Base-by-base conservation (phyloP, 371 early-diverging fungal species). In the Apophysomyces trapeziformis region DNA sequence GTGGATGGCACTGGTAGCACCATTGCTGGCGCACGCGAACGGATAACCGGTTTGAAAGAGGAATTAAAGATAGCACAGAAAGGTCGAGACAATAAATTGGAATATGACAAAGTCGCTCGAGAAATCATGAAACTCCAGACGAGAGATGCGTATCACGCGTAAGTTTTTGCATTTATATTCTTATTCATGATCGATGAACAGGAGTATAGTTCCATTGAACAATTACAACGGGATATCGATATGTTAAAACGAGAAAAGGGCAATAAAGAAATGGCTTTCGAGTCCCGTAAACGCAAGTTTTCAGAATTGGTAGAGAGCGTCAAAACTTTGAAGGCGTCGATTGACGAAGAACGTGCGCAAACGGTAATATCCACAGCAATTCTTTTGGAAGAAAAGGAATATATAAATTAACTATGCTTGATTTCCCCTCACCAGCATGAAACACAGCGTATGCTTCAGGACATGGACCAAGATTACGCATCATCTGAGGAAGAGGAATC, bases 31-130 rank as follows among this genome's bases (percentile, higher is more conserved):
- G 54, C 84, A 21, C 60, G 58, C 18, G 62, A 43, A 7, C 77
- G 84, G 18, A 87, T 87, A 36, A 70, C 62, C 8, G 45, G 57
- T 7, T 68, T 89, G 37, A 80, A 84, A 62, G 71, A 69, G 21
- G 79, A 82, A 45, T 60, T 89, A 12, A 69, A 72, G 16, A 67
- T 74, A 12, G 87, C 83, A 38, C 83, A 85, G 43, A 68, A 70
- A 63, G 58, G 69, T 16, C 70, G 87, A 61, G 68, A 76, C 61
- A 82, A 87, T 43, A 86, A 84, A 47, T 38, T 84, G 16, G 79
- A 85, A 67, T 89, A 89, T 61, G 87, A 89, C 66, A 74, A 66
- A 35, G 74, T 86, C 6, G 87, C 89, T 9, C 67, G 75, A 39
- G 82, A 85, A 12, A 84, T 87, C 45, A 79, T 79, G 68, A 75